Conservation (phyloP, 2,329 filamentous ascomycete genomes). For the Aspergillus alliaceus region DNA sequence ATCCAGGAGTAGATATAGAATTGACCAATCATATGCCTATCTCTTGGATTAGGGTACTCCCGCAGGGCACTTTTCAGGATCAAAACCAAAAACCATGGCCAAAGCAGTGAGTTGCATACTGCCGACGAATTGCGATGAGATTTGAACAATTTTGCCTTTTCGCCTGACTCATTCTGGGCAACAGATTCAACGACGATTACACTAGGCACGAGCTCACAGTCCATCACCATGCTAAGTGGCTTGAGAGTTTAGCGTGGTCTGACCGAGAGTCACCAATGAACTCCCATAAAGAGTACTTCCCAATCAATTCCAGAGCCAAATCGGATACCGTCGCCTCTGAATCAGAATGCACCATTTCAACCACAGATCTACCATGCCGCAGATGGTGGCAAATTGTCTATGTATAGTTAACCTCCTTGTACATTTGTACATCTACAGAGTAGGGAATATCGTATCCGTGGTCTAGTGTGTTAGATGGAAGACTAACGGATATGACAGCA, state of each 20-base stretch:
- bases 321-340: neutral
- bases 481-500: neutral
- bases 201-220: neutral
- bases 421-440: no score
- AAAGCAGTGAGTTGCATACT: neutral
- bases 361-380: neutral
- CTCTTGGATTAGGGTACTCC: neutral
- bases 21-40: no score
- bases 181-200: neutral
- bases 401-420: no score
- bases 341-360: neutral
- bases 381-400: neutral
- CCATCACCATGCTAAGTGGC: neutral
- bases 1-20: no score
- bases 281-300: no score
- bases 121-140: neutral
- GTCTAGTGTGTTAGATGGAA: neutral
- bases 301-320: no score
- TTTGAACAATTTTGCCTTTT: neutral
- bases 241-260: neutral
- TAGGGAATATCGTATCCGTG: no score
- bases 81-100: neutral
- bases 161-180: neutral
- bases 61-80: neutral
- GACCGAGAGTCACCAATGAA: neutral